Base-by-base conservation (phyloP, 2,329 filamentous ascomycete genomes). In the Colletotrichum sp. region DNA sequence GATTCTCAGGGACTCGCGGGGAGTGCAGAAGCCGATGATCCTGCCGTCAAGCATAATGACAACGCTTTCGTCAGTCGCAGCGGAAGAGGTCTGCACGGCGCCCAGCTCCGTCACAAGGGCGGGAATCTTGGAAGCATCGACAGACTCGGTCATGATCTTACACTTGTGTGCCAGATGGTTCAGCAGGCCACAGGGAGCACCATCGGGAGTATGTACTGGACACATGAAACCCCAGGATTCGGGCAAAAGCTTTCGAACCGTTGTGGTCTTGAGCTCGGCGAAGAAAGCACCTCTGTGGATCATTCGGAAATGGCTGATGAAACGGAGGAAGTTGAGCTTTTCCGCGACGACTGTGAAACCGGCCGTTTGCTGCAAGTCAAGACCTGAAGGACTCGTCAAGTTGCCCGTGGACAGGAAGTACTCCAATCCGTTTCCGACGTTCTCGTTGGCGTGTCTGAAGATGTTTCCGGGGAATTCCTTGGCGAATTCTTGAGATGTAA, bases 271-370 rank as follows among this genome's bases (percentile, higher is more conserved):
- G 78, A 99, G 87, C 84, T 99, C 95, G 5, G 97, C 97, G 84
- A 99, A 99, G 91, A 99, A 99, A 83, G 95, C 97, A 89, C 97
- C 97, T 92, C 97, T 93, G 88, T 99, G 97, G 74, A 99, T 95
- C 96, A 98, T 98, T 79, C 97, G 94, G 90, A 99, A 99, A 85
- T 99, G 97, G 85, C 95, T 97, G 87, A 99, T 98, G 87, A 99
- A 99, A 81, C 97, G 95, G 82, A 98, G 92, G 84, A 99, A 99
- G 87, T 99, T 99, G 83, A 99, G 96, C 90, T 99, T 99, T 84
- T 99, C 97, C 4, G 97, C 97, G 68, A 99, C 96, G 67, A 99
- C 96, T 0, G 95, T 98, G 85, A 98, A 99, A 78, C 97, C 97
- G 15, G 96, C 97, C 0, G 94, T 93, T 85, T 99, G 97, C 83